phyloP scores from a whole-genome alignment of 2,329 filamentous ascomycete genomes.

The Madurella mycetomatis region DNA sequence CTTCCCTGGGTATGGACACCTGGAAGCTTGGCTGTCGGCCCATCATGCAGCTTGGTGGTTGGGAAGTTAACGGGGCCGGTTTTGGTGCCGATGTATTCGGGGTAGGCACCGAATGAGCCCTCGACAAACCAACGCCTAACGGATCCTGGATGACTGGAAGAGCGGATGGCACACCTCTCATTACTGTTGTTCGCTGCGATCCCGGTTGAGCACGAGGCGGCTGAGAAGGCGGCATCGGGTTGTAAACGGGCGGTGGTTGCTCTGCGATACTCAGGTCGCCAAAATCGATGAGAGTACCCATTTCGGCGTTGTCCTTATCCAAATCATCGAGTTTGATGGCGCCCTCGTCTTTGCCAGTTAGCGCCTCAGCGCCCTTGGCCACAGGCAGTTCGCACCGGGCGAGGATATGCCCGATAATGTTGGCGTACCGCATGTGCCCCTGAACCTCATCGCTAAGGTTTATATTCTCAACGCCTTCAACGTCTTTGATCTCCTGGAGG shows the following conservation, averaged over 20 bases:
- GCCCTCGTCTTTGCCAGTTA: conserved; percentile 48
- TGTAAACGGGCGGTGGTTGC: conserved; percentile 7
- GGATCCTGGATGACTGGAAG: conserved; percentile 8
- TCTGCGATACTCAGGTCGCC: conserved; percentile 31
- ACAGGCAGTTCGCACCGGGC: conserved; percentile 47
- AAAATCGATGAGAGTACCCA: conserved; percentile 39
- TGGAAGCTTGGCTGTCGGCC: not conserved
- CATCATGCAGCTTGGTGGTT: not conserved
- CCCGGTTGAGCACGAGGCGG: not conserved
- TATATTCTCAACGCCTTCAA: conserved; percentile 60
- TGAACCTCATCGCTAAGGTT: conserved; percentile 49
- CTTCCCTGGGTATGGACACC: not conserved
- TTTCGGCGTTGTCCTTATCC: conserved; percentile 31
- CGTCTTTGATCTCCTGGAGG: conserved; percentile 64
- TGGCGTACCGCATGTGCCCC: conserved; percentile 36
- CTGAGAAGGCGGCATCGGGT: not conserved
- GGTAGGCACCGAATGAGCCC: not conserved
- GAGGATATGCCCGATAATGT: conserved; percentile 48
- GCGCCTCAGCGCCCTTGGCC: conserved; percentile 39
- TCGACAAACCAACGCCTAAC: conserved; percentile 1
- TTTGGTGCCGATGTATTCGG: not conserved
- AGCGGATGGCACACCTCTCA: conserved; percentile 4
- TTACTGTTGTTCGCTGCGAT: conserved; percentile 6
- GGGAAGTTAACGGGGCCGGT: not conserved
- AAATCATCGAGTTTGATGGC: conserved; percentile 25